Conservation (phyloP, 116 monocot species). For the Cymodocea nodosa region DNA sequence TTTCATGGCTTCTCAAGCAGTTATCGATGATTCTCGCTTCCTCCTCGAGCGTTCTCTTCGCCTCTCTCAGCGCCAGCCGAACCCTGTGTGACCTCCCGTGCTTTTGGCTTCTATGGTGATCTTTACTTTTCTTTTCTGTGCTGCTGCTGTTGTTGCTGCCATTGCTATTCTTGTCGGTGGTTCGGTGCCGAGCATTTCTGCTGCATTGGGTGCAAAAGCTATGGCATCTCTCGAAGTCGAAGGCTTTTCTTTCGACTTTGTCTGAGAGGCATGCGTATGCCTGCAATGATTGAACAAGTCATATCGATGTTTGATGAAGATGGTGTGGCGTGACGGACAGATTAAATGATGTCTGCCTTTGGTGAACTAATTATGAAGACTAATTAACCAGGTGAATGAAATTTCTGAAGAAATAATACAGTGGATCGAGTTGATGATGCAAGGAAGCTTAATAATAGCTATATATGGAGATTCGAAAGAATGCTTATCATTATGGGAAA, state of each 20-base stretch:
- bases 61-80: conserved; percentile 23
- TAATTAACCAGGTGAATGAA: too few relatives aligned
- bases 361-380: too few relatives aligned
- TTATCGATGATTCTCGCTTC: conserved; percentile 41
- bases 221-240: conserved; percentile 20
- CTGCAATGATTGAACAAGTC: conserved; percentile 16
- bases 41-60: conserved; percentile 27
- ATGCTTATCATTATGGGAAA: too few relatives aligned
- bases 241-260: conserved; percentile 36
- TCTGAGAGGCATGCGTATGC: conserved; percentile 76
- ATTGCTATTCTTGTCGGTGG: background rate
- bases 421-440: too few relatives aligned
- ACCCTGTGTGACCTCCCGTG: conserved; percentile 1
- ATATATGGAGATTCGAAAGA: too few relatives aligned
- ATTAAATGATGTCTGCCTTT: too few relatives aligned
- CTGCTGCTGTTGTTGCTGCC: background rate
- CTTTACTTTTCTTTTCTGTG: conserved; percentile 2
- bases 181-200: conserved; percentile 3
- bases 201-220: conserved; percentile 43
- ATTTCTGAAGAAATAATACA: too few relatives aligned
- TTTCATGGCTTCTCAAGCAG: conserved; percentile 18
- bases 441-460: too few relatives aligned
- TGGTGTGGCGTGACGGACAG: background rate
- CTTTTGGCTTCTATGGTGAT: background rate
- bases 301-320: background rate